phyloP scores from a whole-genome alignment of 805 yeast genomes.

The Blastobotrys attinorum region DNA sequence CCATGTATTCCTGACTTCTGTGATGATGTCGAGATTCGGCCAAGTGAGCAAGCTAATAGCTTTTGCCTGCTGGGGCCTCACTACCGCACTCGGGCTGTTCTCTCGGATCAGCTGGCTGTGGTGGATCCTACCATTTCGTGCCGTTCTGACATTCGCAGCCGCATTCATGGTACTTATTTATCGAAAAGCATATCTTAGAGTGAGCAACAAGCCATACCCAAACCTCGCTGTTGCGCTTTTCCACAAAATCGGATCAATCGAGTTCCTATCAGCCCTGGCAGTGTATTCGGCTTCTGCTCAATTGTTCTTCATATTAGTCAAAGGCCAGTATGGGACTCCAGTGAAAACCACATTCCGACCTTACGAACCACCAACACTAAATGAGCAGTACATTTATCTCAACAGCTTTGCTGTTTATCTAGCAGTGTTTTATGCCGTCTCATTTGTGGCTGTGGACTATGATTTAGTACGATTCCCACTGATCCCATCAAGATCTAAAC shows the following conservation, averaged over 20 bases:
- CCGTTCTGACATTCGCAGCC: conserved; percentile 7
- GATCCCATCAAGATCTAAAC: neutral
- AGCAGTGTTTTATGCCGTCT: conserved; percentile 5
- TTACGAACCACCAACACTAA: conserved; percentile 10
- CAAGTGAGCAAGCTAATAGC: conserved; percentile 1
- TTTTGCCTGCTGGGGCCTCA: neutral
- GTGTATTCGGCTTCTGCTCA: conserved; percentile 5
- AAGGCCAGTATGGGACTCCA: neutral
- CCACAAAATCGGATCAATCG: neutral
- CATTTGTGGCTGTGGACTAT: neutral
- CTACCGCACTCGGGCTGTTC: neutral
- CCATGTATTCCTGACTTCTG: conserved; percentile 1
- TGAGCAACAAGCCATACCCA: conserved; percentile 6
- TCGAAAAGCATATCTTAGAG: conserved; percentile 8
- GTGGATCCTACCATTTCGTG: conserved; percentile 12
- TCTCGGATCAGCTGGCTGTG: conserved; percentile 13
- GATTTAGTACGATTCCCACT: conserved; percentile 1
- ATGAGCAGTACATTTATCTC: conserved; percentile 12
- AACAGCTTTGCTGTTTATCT: conserved; percentile 6
- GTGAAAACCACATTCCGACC: conserved; percentile 6
- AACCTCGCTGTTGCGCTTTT: conserved; percentile 5
- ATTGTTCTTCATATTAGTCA: conserved; percentile 6
- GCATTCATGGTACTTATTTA: conserved; percentile 9
- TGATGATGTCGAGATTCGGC: conserved; percentile 6
- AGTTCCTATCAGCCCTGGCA: conserved; percentile 1